A percentile compares a stretch with the other conserved stretches of the same genome.
Evolutionary conservation across 495 filamentous ascomycete genomes (phyloP).

Genomic region (Cairneyella variabilis): DNA sequence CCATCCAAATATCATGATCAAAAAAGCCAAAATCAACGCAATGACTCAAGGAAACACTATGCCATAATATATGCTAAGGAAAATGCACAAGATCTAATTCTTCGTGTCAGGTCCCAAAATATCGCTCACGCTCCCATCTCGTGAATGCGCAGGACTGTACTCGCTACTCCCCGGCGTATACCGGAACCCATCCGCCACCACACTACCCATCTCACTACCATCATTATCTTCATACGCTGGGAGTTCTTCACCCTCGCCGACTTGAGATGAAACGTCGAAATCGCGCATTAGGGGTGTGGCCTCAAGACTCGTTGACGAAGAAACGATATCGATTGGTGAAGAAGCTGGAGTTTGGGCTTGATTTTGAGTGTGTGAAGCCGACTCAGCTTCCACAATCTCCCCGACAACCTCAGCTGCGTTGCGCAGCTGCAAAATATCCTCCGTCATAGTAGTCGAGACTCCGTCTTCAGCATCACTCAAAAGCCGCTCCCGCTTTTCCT

Average conservation of each 20-base stretch:
- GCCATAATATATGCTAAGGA: too few relatives aligned
- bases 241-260: conserved; percentile 30
- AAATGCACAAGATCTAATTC: too few relatives aligned
- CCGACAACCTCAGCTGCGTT: conserved; percentile 41
- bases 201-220: conserved; percentile 21
- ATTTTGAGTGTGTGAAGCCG: too few relatives aligned
- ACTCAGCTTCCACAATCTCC: conserved; percentile 41
- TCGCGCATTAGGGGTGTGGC: not conserved
- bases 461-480: conserved; percentile 35
- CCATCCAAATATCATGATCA: too few relatives aligned
- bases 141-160: conserved; percentile 18
- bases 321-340: not conserved
- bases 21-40: too few relatives aligned
- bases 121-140: conserved; percentile 19
- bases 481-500: conserved; percentile 18
- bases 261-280: conserved; percentile 16
- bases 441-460: conserved; percentile 27
- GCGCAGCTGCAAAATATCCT: conserved; percentile 46
- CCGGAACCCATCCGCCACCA: conserved; percentile 34
- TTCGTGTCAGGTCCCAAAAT: conserved; percentile 19
- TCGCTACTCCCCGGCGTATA: conserved; percentile 29
- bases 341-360: conserved; percentile 20
- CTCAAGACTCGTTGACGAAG: not conserved
- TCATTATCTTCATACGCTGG: conserved; percentile 34
- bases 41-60: too few relatives aligned